phyloP scores from a whole-genome alignment of 495 filamentous ascomycete species.

The Aspergillus ellipticus region DNA sequence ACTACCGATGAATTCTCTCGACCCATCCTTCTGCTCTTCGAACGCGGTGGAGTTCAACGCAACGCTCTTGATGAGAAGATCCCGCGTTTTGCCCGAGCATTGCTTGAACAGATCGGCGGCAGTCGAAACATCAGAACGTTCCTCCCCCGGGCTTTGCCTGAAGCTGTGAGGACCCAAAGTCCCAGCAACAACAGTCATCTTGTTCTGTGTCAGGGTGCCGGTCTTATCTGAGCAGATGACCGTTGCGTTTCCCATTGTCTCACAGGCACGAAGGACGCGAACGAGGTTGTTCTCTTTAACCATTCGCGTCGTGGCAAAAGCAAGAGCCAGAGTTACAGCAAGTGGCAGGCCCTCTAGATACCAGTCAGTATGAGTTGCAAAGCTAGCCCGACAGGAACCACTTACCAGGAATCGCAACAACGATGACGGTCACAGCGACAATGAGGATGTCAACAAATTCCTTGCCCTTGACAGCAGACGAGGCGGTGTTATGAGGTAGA shows the following conservation, averaged over 20 bases:
- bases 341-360: conserved; percentile 58
- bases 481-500: conserved; percentile 44
- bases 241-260: conserved; percentile 71
- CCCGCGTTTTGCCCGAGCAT: conserved; percentile 38
- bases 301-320: conserved; percentile 67
- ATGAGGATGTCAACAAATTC: conserved; percentile 65
- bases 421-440: conserved; percentile 66
- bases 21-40: conserved; percentile 57
- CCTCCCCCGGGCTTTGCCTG: conserved; percentile 31
- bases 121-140: conserved; percentile 16
- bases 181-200: conserved; percentile 67
- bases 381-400: neutral
- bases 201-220: conserved; percentile 67
- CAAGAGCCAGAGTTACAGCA: conserved; percentile 65
- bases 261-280: conserved; percentile 61
- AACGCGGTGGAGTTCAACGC: conserved; percentile 67
- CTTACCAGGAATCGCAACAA: conserved; percentile 63
- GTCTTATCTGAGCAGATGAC: conserved; percentile 70
- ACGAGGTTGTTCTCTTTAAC: conserved; percentile 68
- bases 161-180: conserved; percentile 56
- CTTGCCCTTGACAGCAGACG: conserved; percentile 56
- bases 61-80: conserved; percentile 56
- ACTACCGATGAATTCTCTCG: conserved; percentile 58
- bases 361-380: conserved; percentile 11
- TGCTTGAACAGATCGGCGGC: conserved; percentile 34